Evolutionary conservation across 208 protist genomes (phyloP), one percentile per base, ranked within the genome.

Genomic region (Wallacemonas sp.): DNA sequence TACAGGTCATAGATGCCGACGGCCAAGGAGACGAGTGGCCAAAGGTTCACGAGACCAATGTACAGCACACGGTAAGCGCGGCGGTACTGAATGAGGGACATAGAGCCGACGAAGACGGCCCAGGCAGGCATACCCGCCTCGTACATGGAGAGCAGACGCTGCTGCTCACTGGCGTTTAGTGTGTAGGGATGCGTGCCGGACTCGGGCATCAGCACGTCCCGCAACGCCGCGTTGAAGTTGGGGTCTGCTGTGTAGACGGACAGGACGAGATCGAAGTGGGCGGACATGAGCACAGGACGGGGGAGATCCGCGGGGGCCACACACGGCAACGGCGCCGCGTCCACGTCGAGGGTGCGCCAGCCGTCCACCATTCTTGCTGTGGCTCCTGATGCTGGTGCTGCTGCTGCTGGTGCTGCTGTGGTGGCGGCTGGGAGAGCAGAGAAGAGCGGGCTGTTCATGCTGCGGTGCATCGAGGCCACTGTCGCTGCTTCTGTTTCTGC

Each of bases 1-100:
- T 95, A 95, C 22, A 95, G 54, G 68, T 95, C 89, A 66, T 91
- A 95, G 11, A 88, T 47, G 8, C 89, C 89, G 2, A 87, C 84
- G 17, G 70, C 77, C 14, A 95, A 71, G 30, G 89, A 88, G 31
- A 95, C 62, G 22, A 95, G 49, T 1, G 89, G 89, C 78, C 75
- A 87, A 15, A 95, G 55, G 62, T 95, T 88, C 2, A 78, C 60
- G 19, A 92, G 39, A 11, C 64, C 72, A 15, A 86, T 84, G 77
- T 86, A 83, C 28, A 79, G 61, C 15, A 89, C 39, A 11, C 85
- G 83, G 5, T 85, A 82, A 8, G 75, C 58, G 19, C 82, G 82
- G 31, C 88, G 84, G 55, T 91, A 91, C 14, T 73, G 79, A 42
- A 91, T 64, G 14, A 81, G 76, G 44, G 72, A 72, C 44, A 61